Conservation (phyloP, 2,329 filamentous ascomycete genomes). For the Dactylellina drechsleri region DNA sequence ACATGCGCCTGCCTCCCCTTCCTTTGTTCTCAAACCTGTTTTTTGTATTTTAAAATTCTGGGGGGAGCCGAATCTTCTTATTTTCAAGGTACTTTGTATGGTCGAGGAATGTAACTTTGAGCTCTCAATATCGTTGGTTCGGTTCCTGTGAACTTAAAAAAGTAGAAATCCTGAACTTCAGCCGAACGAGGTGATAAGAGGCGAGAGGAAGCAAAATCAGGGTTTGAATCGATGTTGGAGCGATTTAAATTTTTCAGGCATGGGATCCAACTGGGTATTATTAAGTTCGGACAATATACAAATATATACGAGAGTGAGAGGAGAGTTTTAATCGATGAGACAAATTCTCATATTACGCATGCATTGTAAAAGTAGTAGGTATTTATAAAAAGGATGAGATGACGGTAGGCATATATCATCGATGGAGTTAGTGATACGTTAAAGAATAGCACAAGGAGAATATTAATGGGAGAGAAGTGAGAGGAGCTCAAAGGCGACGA, state of each 20-base stretch:
- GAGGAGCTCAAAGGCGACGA: constrained; percentile 22
- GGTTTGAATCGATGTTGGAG: constrained; percentile 7
- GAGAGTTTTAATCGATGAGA: neutral
- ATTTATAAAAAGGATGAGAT: neutral
- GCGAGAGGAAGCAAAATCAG: neutral
- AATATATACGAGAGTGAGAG: neutral
- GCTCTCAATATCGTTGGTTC: too few relatives aligned
- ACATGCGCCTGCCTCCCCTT: constrained; percentile 28
- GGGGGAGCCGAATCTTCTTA: too few relatives aligned
- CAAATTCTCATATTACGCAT: too few relatives aligned
- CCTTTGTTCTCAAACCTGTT: neutral
- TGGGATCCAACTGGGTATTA: neutral
- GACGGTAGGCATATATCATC: too few relatives aligned
- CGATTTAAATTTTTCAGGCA: constrained; percentile 1
- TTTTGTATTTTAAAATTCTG: too few relatives aligned
- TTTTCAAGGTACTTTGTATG: too few relatives aligned
- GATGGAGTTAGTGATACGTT: too few relatives aligned
- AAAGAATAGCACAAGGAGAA: neutral
- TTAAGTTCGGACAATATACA: neutral
- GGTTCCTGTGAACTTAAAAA: too few relatives aligned
- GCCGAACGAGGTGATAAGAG: too few relatives aligned
- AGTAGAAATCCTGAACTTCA: too few relatives aligned
- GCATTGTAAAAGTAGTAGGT: constrained; percentile 4
- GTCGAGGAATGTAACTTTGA: too few relatives aligned
- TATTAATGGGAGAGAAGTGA: neutral